Evolutionary conservation across 129 eudicot genomes (phyloP).

Genomic region (Ambrosia artemisiifolia): DNA sequence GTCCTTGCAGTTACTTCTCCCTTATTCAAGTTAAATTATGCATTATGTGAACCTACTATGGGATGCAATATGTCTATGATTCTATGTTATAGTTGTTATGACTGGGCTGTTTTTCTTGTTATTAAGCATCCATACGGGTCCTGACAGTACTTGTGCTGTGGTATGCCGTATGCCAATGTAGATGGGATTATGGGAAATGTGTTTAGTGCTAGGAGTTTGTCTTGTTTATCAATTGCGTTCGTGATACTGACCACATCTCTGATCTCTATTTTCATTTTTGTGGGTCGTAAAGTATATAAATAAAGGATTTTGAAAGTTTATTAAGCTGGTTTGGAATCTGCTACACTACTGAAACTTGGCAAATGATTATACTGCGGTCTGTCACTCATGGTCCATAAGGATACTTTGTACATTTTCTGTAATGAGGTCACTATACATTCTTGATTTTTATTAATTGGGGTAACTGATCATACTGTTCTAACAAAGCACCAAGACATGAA

Average conservation of each 20-base stretch:
- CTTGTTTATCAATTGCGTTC: background rate
- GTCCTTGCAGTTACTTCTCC: background rate
- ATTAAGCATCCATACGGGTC: background rate
- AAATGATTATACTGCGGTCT: background rate
- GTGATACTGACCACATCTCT: background rate
- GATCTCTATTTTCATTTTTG: background rate
- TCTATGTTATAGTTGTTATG: background rate
- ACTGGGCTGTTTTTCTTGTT: background rate
- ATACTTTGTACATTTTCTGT: background rate
- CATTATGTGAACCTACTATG: background rate
- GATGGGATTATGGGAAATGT: background rate
- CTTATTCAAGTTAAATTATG: background rate
- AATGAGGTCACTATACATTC: background rate
- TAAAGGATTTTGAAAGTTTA: background rate
- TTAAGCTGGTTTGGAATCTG: slow-evolving; percentile 8
- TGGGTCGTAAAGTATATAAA: background rate
- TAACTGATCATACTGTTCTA: background rate
- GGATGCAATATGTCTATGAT: background rate
- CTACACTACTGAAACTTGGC: background rate
- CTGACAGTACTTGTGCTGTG: background rate
- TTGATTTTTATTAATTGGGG: background rate
- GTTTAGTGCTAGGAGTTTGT: background rate
- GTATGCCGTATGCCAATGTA: background rate
- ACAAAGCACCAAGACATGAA: background rate
- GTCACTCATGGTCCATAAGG: background rate